Evolutionary conservation across 2,329 filamentous ascomycete genomes (phyloP).

Genomic region (Neoascochyta sp.): DNA sequence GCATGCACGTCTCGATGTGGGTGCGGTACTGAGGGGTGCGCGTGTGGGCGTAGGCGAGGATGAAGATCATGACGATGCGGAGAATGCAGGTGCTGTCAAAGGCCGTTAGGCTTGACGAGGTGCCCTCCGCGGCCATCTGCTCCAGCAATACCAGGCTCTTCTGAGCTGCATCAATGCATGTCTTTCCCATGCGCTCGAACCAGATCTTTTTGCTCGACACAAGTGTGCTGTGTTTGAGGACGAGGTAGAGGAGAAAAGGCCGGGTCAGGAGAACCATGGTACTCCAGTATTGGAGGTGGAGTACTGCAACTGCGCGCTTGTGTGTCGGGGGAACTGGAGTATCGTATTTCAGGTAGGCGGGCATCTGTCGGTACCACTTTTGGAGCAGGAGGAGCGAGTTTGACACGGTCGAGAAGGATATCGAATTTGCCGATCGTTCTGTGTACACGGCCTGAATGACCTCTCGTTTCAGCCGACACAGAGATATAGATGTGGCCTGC

Average conservation of each 20-base stretch:
- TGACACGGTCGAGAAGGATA: conserved; percentile 36
- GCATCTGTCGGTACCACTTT: conserved; percentile 33
- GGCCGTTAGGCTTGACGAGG: conserved; percentile 31
- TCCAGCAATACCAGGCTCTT: conserved; percentile 27
- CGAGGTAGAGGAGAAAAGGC: conserved; percentile 35
- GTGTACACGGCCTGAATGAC: conserved; percentile 36
- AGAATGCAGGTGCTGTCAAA: conserved; percentile 37
- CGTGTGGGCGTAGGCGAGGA: conserved; percentile 33
- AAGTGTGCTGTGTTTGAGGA: conserved; percentile 25
- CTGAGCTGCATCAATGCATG: conserved; percentile 32
- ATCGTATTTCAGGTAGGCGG: conserved; percentile 31
- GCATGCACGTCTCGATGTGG: conserved; percentile 26
- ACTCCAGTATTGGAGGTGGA: conserved; percentile 38
- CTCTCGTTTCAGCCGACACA: conserved; percentile 32
- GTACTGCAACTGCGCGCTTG: conserved; percentile 32
- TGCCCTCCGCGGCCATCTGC: conserved; percentile 24
- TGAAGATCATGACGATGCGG: conserved; percentile 34
- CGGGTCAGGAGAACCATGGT: conserved; percentile 33
- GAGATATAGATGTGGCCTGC: conserved; percentile 28
- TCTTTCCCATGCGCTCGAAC: conserved; percentile 34
- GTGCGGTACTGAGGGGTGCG: conserved; percentile 22
- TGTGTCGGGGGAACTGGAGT: conserved; percentile 26
- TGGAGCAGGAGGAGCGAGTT: conserved; percentile 30
- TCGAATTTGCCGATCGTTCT: conserved; percentile 26
- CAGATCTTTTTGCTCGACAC: conserved; percentile 27